These are phyloP conservation scores for Botrytis elliptica DNA, from an alignment of 2,329 filamentous ascomycete species.

Conservation along the genomic window DNA sequence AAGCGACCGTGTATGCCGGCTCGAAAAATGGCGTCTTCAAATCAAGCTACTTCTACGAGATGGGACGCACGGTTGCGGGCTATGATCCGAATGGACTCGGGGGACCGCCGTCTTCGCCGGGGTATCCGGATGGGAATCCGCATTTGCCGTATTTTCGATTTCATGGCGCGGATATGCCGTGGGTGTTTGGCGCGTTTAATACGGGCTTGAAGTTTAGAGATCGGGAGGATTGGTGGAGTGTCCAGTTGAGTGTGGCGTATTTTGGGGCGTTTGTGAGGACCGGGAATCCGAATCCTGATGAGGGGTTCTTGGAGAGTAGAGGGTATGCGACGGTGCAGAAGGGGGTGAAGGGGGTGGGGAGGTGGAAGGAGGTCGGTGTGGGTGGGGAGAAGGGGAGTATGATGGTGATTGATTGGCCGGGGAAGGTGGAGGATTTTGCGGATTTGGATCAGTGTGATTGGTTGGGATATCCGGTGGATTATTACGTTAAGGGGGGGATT, in stretches of 20 bases:
- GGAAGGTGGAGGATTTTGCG: slow-evolving; percentile 42
- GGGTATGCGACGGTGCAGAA: slow-evolving; percentile 42
- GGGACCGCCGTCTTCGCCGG: slow-evolving; percentile 43
- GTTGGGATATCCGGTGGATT: slow-evolving; percentile 45
- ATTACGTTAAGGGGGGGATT: slow-evolving; percentile 41
- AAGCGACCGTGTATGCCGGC: slow-evolving; percentile 53
- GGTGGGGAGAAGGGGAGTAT: slow-evolving; percentile 43
- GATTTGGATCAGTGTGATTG: slow-evolving; percentile 50
- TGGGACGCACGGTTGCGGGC: slow-evolving; percentile 48
- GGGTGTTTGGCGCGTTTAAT: slow-evolving; percentile 47
- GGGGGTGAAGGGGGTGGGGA: slow-evolving; percentile 8
- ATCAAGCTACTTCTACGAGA: slow-evolving; percentile 51
- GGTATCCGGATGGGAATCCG: slow-evolving; percentile 48
- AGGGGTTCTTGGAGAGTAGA: slow-evolving; percentile 44
- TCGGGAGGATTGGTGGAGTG: slow-evolving; percentile 45
- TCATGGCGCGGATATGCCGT: slow-evolving; percentile 50
- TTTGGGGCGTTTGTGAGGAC: slow-evolving; percentile 49
- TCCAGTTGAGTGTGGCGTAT: slow-evolving; percentile 48
- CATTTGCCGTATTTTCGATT: slow-evolving; percentile 52
- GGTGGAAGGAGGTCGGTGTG: slow-evolving; percentile 42
- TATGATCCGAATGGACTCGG: slow-evolving; percentile 54
- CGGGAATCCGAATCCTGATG: slow-evolving; percentile 47
- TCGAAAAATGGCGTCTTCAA: slow-evolving; percentile 44
- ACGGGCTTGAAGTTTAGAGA: slow-evolving; percentile 42
- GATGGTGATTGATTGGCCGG: slow-evolving; percentile 47